phyloP scores from a whole-genome alignment of 2,329 filamentous ascomycete species.

The Fusarium scirpi region DNA sequence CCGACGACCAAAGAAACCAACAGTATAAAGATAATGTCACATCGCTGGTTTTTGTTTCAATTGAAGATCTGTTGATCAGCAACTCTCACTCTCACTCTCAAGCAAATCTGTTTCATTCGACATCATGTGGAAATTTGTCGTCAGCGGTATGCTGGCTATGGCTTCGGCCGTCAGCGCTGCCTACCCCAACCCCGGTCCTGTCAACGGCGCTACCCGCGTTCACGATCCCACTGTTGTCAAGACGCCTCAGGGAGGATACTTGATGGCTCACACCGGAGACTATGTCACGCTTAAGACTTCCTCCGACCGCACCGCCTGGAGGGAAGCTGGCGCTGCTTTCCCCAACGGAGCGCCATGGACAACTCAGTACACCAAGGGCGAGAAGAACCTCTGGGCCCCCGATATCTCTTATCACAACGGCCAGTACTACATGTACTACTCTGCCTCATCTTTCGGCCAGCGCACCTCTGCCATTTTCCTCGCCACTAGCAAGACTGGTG shows the following conservation, averaged over 20 bases:
- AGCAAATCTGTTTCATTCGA: neutral
- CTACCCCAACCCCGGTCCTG: slow-evolving; percentile 39
- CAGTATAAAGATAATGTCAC: slow-evolving; percentile 12
- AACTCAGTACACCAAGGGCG: slow-evolving; percentile 47
- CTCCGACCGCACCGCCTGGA: slow-evolving; percentile 49
- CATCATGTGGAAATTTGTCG: slow-evolving; percentile 35
- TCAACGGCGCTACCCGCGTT: slow-evolving; percentile 44
- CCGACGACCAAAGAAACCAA: neutral
- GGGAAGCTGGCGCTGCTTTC: slow-evolving; percentile 48
- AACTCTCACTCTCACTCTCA: neutral
- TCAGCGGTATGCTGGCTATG: slow-evolving; percentile 42
- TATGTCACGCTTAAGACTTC: slow-evolving; percentile 50
- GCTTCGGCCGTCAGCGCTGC: slow-evolving; percentile 19
- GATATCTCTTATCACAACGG: slow-evolving; percentile 59
- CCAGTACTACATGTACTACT: slow-evolving; percentile 51
- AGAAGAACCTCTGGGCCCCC: slow-evolving; percentile 61
- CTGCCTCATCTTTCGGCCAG: slow-evolving; percentile 48
- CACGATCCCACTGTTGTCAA: slow-evolving; percentile 50
- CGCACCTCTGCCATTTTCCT: slow-evolving; percentile 49
- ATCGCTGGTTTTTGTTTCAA: slow-evolving; percentile 4
- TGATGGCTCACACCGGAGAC: slow-evolving; percentile 46
- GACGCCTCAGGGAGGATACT: slow-evolving; percentile 45
- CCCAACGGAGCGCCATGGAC: slow-evolving; percentile 51
- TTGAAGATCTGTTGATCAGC: neutral
- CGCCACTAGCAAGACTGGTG: slow-evolving; percentile 48